phyloP scores from a whole-genome alignment of 2,329 filamentous ascomycete genomes.

The Truncatella angustata region DNA sequence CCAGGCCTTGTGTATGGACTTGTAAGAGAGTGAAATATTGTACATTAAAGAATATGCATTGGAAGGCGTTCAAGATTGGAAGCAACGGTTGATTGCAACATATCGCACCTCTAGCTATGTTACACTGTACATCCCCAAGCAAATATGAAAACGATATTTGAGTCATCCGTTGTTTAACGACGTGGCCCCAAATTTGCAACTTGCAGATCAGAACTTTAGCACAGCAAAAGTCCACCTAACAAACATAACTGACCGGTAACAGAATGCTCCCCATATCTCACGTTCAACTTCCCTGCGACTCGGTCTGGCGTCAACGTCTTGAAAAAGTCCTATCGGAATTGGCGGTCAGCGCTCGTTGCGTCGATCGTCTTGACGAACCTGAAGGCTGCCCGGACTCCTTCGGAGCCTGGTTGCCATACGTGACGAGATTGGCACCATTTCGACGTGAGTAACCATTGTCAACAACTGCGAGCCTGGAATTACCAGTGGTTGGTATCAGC shows the following conservation, averaged over 20 bases:
- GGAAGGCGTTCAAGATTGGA: conserved; percentile 2
- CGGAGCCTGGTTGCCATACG: not conserved
- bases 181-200: not conserved
- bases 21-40: not conserved
- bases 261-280: no score
- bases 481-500: conserved; percentile 1
- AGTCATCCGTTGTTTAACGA: not conserved
- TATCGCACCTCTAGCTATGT: not conserved
- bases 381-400: no score
- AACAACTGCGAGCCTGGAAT: not conserved
- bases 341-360: no score
- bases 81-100: not conserved
- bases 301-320: no score
- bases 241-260: no score
- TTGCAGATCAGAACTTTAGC: not conserved
- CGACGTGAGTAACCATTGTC: not conserved
- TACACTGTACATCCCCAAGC: not conserved
- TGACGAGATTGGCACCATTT: not conserved
- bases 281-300: no score
- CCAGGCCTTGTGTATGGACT: not conserved
- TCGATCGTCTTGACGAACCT: no score
- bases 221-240: no score
- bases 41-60: not conserved
- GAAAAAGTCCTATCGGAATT: no score
- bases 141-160: not conserved